Base-by-base conservation (phyloP, 768 basidiomycete species). In the Coprinopsis sp. region DNA sequence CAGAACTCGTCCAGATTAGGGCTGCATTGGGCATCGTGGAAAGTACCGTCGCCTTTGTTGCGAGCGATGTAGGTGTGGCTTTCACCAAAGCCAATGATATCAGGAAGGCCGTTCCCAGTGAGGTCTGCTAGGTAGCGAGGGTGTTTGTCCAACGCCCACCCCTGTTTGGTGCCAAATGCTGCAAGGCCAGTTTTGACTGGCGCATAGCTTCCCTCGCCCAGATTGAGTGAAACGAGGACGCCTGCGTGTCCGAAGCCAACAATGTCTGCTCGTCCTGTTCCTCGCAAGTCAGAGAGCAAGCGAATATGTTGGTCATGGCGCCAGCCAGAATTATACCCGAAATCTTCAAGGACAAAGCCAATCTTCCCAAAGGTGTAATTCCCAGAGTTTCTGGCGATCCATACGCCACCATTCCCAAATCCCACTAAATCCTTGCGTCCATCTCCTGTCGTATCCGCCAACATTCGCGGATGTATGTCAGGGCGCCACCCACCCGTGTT, bases 281-380 rank as follows among this genome's bases (percentile, higher is more conserved):
- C 44, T 12, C 10, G 34, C 5, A 27, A 23, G 22, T 46, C 44
- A 16, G 44, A 31, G 16, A 46, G 44, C 12, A 36, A 36, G 22
- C 44, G 44, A 11, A 37, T 31, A 23, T 46, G 31, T 4, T 21
- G 23, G 7, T 37, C 33, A 2, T 24, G 16, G 18, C 44, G 13
- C 44, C 44, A 46, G 11, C 44, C 44, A 16, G 24, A 23, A 18
- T 34, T 37, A 18, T 37, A 37, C 22, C 44, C 44, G 27, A 46
- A 46, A 23, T 37, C 21, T 7, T 6, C 16, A 7, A 34, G 6
- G 16, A 25, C 44, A n/a, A 46, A 19, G n/a, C 21, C n/a, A 19
- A 34, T 19, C 33, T 34, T n/a, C 21, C n/a, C 29, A 24, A 44
- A 44, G 28, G 30, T 23, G 43, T 24, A 3, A 33, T 44, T 44